Conservation (phyloP, 495 filamentous ascomycete genomes). For the Talaromyces borbonicus region DNA sequence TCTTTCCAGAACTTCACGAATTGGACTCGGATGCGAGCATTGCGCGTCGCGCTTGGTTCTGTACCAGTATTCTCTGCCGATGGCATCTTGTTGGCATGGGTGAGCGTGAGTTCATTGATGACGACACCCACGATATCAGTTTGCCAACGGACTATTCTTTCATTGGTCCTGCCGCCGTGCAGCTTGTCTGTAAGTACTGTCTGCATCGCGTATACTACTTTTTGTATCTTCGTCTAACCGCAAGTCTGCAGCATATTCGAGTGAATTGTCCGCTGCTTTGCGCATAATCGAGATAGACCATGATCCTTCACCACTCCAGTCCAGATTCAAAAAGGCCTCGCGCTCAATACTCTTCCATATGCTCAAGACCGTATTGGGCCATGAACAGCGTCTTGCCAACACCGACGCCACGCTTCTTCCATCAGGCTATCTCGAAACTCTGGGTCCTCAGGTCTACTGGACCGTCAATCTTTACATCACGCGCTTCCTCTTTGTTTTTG, state of each 20-base stretch:
- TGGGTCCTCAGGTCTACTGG: slow-evolving; percentile 66
- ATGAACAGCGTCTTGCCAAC: slow-evolving; percentile 4
- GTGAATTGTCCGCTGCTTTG: slow-evolving; percentile 3
- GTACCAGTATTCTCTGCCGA: slow-evolving; percentile 60
- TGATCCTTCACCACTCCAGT: not conserved
- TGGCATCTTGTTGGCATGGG: slow-evolving; percentile 65
- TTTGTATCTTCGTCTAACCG: too few relatives aligned
- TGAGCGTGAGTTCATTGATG: slow-evolving; percentile 50
- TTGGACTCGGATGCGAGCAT: slow-evolving; percentile 62
- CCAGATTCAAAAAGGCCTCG: slow-evolving; percentile 3
- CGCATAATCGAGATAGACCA: slow-evolving; percentile 5
- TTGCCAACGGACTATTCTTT: slow-evolving; percentile 54
- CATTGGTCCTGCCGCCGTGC: slow-evolving; percentile 53
- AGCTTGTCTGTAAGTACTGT: slow-evolving; percentile 56
- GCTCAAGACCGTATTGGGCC: not conserved
- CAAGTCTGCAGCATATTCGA: slow-evolving; percentile 33
- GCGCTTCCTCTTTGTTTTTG: slow-evolving; percentile 44
- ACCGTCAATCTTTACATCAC: slow-evolving; percentile 56
- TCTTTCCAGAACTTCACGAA: slow-evolving; percentile 36
- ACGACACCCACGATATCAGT: slow-evolving; percentile 25
- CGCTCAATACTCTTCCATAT: slow-evolving; percentile 5
- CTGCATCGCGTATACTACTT: too few relatives aligned
- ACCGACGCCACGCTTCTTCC: not conserved
- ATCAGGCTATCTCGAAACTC: slow-evolving; percentile 24
- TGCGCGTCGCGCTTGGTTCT: slow-evolving; percentile 63